Evolutionary conservation across 169 alveolate genomes (phyloP), one percentile per base, ranked within the genome.

Genomic region (Sarcocystis neurona): DNA sequence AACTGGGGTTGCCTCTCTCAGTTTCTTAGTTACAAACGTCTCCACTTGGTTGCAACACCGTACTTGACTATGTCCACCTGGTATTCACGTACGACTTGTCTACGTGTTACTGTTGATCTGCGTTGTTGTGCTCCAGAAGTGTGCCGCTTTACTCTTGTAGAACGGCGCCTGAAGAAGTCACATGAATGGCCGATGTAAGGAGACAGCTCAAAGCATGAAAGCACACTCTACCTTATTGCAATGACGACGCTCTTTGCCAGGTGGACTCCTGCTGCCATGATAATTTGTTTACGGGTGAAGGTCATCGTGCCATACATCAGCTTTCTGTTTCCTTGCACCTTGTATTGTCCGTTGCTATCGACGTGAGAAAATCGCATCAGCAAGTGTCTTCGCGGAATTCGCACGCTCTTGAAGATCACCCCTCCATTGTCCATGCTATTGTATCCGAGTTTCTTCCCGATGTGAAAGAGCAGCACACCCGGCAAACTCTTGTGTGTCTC

Each of bases 341-440:
- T 70, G 80, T 84, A 68, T 5, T 18, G 44, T 15, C 93, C 93
- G 15, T 70, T 41, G 5, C 77, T 56, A 41, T 44, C 75, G 41
- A 89, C 90, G 5, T 41, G 72, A 23, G 43, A 79, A 34, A 43
- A 88, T 85, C 74, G 39, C 91, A 85, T 85, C 3, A 90, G 44
- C 50, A 90, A 85, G 43, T 87, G 15, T 23, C 84, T 27, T 27
- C 93, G 34, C 18, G 93, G 93, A 6, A 90, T 85, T 27, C 88
- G n/a, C 20, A 86, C 93, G 18, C 72, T 44, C 34, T 23, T 8
- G 6, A 90, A 44, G 43, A 85, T 79, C 56, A 78, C 15, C 30
- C 89, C 88, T 1, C 93, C 93, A 48, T 90, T 90, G 82, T 90
- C 93, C 93, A 90, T 85, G 27, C 92, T 90, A 48, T 90, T 88